A percentile compares a stretch with the other conserved stretches of the same genome.
phyloP scores from a whole-genome alignment of 2,329 filamentous ascomycete species.

The Alternaria panax region DNA sequence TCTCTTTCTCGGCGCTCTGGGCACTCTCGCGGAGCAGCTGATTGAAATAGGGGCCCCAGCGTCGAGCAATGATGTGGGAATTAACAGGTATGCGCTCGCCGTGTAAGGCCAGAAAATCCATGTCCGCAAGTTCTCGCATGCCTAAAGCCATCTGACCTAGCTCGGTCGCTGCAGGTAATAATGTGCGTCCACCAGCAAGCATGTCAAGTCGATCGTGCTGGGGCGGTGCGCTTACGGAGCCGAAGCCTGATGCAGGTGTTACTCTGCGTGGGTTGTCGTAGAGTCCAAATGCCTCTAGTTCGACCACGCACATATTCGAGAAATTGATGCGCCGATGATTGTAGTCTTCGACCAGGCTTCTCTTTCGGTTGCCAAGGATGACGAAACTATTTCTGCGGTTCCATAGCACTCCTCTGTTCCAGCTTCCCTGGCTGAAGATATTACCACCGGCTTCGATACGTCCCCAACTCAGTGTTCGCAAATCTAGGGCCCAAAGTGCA shows the following conservation, averaged over 20 bases:
- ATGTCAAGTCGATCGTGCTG: conserved; percentile 61
- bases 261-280: conserved; percentile 92
- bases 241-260: conserved; percentile 80
- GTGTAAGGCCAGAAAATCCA: conserved; percentile 93
- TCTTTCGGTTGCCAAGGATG: conserved; percentile 90
- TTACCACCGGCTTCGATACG: conserved; percentile 91
- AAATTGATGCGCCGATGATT: conserved; percentile 98
- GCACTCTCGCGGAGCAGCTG: conserved; percentile 84
- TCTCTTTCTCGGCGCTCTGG: conserved; percentile 64
- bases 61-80: conserved; percentile 82
- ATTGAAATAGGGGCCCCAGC: conserved; percentile 97
- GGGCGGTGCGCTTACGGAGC: conserved; percentile 77
- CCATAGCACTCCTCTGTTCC: conserved; percentile 96
- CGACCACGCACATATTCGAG: conserved; percentile 94
- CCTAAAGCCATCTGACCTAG: conserved; percentile 81
- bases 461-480: conserved; percentile 89
- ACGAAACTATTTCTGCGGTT: conserved; percentile 93
- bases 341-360: conserved; percentile 95
- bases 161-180: conserved; percentile 81
- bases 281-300: conserved; percentile 94
- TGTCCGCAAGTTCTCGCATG: conserved; percentile 88
- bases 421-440: conserved; percentile 95
- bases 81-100: conserved; percentile 94
- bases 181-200: conserved; percentile 76
- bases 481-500: conserved; percentile 91